These are phyloP conservation scores for Phylloboletellus chloephorus DNA, from an alignment of 1,284 basidiomycete genomes.

Conservation along the genomic window DNA sequence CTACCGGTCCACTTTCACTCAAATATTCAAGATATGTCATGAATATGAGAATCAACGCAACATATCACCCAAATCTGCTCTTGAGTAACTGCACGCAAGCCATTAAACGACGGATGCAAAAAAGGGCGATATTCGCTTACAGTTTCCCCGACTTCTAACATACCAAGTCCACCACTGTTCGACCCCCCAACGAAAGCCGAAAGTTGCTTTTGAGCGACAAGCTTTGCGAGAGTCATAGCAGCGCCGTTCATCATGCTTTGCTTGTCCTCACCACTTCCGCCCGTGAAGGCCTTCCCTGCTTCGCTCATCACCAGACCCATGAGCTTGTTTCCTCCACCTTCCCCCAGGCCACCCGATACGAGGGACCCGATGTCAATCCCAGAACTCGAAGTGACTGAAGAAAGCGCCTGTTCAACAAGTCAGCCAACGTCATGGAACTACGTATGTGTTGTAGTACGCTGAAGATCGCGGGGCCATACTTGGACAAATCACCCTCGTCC, in stretches of 20 bases:
- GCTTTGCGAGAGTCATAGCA: constrained; percentile 79
- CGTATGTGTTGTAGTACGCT: constrained; percentile 10
- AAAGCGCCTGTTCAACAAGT: constrained; percentile 20
- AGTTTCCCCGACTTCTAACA: constrained; percentile 53
- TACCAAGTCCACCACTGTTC: constrained; percentile 60
- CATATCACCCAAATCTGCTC: constrained; percentile 38
- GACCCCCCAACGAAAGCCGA: constrained; percentile 47
- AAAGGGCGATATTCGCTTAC: constrained; percentile 1
- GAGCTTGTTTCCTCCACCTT: constrained; percentile 50
- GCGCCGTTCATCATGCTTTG: constrained; percentile 80
- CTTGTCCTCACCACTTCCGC: constrained; percentile 64
- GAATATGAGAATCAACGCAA: background rate
- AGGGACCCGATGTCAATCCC: constrained; percentile 18
- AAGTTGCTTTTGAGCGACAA: constrained; percentile 65
- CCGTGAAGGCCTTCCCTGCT: constrained; percentile 67
- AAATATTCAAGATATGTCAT: background rate
- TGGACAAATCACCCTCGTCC: constrained; percentile 11
- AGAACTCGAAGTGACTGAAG: constrained; percentile 16
- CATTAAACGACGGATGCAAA: background rate
- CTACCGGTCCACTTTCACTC: background rate
- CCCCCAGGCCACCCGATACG: constrained; percentile 35
- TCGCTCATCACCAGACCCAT: constrained; percentile 83
- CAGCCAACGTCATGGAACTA: constrained; percentile 5
- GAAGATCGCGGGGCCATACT: constrained; percentile 23
- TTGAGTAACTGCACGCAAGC: constrained; percentile 20